phyloP scores from a whole-genome alignment of 1,139 yeast species.

The Yueomyces sp. region DNA sequence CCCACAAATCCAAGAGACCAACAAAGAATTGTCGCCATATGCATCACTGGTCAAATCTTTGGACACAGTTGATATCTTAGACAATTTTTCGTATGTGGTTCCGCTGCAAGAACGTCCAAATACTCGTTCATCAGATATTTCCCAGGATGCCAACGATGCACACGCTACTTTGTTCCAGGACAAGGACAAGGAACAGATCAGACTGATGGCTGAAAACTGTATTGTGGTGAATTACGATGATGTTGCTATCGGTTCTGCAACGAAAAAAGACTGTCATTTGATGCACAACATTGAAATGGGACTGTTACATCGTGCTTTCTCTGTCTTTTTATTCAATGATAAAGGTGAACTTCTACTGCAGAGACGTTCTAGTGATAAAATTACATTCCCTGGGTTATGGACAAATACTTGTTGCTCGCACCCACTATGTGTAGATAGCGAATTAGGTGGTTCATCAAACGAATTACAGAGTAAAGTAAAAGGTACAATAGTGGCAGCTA shows the following conservation, averaged over 20 bases:
- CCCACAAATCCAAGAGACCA: too few species aligned
- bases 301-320: constrained; percentile 85
- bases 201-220: constrained; percentile 92
- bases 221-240: constrained; percentile 85
- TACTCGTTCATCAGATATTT: constrained; percentile 20
- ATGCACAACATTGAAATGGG: constrained; percentile 82
- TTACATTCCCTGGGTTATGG: constrained; percentile 95
- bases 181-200: constrained; percentile 87
- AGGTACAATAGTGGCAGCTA: constrained; percentile 84
- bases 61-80: constrained; percentile 36
- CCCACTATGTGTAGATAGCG: constrained; percentile 75
- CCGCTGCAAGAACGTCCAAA: constrained; percentile 25
- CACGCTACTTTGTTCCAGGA: constrained; percentile 45
- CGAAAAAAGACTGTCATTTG: constrained; percentile 84
- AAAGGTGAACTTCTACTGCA: constrained; percentile 71
- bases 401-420: constrained; percentile 98
- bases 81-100: constrained; percentile 51
- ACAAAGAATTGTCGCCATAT: constrained; percentile 20
- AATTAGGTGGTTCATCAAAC: constrained; percentile 38
- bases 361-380: constrained; percentile 91
- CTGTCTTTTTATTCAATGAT: constrained; percentile 78
- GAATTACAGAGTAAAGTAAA: constrained; percentile 38
- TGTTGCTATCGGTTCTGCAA: constrained; percentile 80
- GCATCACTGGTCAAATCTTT: constrained; percentile 42
- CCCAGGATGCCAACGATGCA: constrained; percentile 14